phyloP scores from a whole-genome alignment of 2,329 filamentous ascomycete genomes.

The Scorias spongiosa region DNA sequence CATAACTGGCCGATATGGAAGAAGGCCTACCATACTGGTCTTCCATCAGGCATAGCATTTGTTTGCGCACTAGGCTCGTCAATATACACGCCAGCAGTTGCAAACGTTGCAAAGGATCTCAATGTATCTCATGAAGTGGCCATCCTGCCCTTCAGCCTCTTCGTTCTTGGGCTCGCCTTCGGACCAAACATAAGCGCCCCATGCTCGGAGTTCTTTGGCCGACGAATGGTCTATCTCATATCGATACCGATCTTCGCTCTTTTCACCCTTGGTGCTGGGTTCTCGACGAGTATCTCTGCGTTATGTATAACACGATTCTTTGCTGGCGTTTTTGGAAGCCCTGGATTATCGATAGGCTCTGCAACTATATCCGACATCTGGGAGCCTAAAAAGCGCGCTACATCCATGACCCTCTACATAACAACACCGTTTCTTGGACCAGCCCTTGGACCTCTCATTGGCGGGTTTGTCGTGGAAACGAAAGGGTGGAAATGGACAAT shows the following conservation, averaged over 20 bases:
- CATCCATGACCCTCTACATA: constrained; percentile 16
- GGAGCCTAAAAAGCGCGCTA: constrained; percentile 16
- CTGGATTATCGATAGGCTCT: constrained; percentile 33
- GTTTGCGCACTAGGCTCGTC: constrained; percentile 7
- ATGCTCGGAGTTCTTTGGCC: constrained; percentile 42
- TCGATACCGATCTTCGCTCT: constrained; percentile 36
- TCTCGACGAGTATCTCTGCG: constrained; percentile 39
- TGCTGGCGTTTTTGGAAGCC: constrained; percentile 38
- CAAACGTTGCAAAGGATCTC: constrained; percentile 8
- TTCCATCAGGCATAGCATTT: constrained; percentile 10
- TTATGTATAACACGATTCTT: constrained; percentile 41
- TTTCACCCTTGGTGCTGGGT: constrained; percentile 40
- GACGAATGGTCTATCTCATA: constrained; percentile 33
- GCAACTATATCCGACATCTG: constrained; percentile 17
- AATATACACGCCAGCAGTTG: constrained; percentile 21
- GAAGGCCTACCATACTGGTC: constrained; percentile 23
- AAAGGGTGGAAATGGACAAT: constrained; percentile 20
- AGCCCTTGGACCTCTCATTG: constrained; percentile 12
- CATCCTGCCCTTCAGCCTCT: constrained; percentile 14
- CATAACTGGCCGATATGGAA: constrained; percentile 16
- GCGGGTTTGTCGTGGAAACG: constrained; percentile 21
- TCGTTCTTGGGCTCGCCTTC: constrained; percentile 18
- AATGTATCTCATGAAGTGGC: constrained; percentile 10
- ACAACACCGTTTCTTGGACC: constrained; percentile 18
- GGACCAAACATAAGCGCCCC: constrained; percentile 31